These are phyloP conservation scores for Magnusiomyces ingens DNA, from an alignment of 1,139 yeast species.

Conservation along the genomic window DNA sequence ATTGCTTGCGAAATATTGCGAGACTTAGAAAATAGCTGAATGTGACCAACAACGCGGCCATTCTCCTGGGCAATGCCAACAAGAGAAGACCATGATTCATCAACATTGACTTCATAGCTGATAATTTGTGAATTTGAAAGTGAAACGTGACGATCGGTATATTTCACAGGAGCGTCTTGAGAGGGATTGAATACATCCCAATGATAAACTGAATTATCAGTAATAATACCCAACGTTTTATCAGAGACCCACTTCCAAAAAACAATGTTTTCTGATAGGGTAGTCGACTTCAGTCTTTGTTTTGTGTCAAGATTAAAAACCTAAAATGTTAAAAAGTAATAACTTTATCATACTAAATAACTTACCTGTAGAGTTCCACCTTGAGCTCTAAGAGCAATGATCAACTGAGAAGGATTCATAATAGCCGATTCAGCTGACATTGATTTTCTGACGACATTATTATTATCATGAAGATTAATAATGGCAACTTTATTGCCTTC, in stretches of 20 bases:
- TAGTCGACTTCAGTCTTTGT: constrained; percentile 83
- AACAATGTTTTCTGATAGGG: constrained; percentile 80
- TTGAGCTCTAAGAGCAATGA: constrained; percentile 90
- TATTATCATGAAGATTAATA: constrained; percentile 71
- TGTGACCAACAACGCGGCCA: constrained; percentile 93
- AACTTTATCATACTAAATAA: not conserved
- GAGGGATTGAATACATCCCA: constrained; percentile 85
- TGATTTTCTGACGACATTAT: constrained; percentile 72
- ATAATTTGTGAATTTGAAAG: constrained; percentile 83
- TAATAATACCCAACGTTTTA: constrained; percentile 72
- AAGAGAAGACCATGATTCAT: constrained; percentile 87
- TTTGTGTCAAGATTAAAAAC: constrained; percentile 84
- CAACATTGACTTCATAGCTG: constrained; percentile 77
- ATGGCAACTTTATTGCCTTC: constrained; percentile 83
- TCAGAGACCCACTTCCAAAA: constrained; percentile 93
- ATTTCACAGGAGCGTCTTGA: constrained; percentile 67
- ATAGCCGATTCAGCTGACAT: constrained; percentile 98
- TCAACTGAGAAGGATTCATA: constrained; percentile 84
- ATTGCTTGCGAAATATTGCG: constrained; percentile 94
- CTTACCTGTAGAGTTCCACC: constrained; percentile 78
- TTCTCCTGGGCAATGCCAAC: constrained; percentile 94
- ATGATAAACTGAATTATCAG: constrained; percentile 64
- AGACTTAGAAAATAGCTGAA: constrained; percentile 81
- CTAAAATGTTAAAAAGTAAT: constrained; percentile 9
- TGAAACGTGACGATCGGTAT: constrained; percentile 79